A percentile compares a stretch with the other conserved stretches of the same genome.
Evolutionary conservation across 495 filamentous ascomycete genomes (phyloP).

Genomic region (Letharia lupina): DNA sequence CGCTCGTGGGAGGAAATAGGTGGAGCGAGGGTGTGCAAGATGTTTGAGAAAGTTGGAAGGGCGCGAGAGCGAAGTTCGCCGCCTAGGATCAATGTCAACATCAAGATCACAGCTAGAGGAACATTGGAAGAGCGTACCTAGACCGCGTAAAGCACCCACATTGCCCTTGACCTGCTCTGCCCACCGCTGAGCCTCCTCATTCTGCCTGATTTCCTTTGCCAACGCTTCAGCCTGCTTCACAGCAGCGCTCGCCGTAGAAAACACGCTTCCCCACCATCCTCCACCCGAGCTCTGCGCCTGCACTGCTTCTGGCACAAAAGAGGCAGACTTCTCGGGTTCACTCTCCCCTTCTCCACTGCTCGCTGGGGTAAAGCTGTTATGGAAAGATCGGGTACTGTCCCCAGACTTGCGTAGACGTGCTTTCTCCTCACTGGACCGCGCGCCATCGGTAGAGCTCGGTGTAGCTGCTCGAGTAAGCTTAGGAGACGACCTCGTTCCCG

Average conservation of each 20-base stretch:
- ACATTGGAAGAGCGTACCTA: constrained; percentile 50
- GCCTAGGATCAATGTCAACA: constrained; percentile 44
- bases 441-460: constrained; percentile 39
- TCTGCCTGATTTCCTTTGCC: constrained; percentile 90
- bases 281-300: constrained; percentile 46
- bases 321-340: constrained; percentile 27
- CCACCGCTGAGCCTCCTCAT: constrained; percentile 94
- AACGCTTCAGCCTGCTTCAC: constrained; percentile 91
- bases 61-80: constrained; percentile 83
- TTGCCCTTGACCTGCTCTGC: constrained; percentile 91
- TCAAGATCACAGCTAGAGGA: constrained; percentile 9
- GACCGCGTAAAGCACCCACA: constrained; percentile 67
- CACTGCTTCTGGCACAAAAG: constrained; percentile 24
- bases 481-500: constrained; percentile 44
- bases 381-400: constrained; percentile 64
- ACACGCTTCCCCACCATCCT: constrained; percentile 88
- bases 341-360: constrained; percentile 28
- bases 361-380: constrained; percentile 41
- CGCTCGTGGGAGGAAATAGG: constrained; percentile 97
- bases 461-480: constrained; percentile 52
- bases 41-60: constrained; percentile 87
- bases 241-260: constrained; percentile 61
- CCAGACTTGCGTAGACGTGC: constrained; percentile 55
- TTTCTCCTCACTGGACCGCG: constrained; percentile 54
- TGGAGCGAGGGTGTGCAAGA: constrained; percentile 89